phyloP scores from a whole-genome alignment of 257 asterid genomes.

The Scutellaria barbata region DNA sequence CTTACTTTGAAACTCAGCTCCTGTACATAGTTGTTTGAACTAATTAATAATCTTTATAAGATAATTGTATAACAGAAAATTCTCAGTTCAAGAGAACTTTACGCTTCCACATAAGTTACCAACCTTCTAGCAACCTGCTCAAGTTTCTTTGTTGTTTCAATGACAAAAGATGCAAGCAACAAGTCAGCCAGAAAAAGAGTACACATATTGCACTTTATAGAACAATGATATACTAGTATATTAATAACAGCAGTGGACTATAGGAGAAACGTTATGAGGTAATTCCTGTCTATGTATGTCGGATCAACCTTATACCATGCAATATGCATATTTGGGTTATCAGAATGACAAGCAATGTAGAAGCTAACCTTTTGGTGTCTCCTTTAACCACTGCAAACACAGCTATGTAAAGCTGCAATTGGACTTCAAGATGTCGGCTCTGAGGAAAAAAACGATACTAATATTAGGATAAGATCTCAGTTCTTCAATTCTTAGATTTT shows the following conservation, averaged over 20 bases:
- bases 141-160: conserved; percentile 80
- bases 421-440: conserved; percentile 99
- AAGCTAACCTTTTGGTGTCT: conserved; percentile 90
- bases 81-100: conserved; percentile 24
- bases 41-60: conserved; percentile 30
- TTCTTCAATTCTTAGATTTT: conserved; percentile 2
- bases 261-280: conserved; percentile 16
- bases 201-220: conserved; percentile 7
- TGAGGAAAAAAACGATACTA: conserved; percentile 40
- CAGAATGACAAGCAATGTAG: conserved; percentile 1
- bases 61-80: conserved; percentile 18
- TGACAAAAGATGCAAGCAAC: conserved; percentile 19
- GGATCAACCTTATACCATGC: conserved; percentile 1
- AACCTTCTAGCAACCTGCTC: conserved; percentile 99
- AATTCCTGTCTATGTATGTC: neutral
- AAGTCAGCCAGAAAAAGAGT: conserved; percentile 13
- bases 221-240: conserved; percentile 13
- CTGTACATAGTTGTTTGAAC: conserved; percentile 50
- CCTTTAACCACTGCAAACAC: conserved; percentile 99
- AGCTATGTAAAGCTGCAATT: conserved; percentile 99
- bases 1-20: conserved; percentile 99
- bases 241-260: conserved; percentile 17
- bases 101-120: conserved; percentile 98
- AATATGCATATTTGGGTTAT: neutral
- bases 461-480: conserved; percentile 36